phyloP scores from a whole-genome alignment of 345 rosid species.

The Populus simonii region DNA sequence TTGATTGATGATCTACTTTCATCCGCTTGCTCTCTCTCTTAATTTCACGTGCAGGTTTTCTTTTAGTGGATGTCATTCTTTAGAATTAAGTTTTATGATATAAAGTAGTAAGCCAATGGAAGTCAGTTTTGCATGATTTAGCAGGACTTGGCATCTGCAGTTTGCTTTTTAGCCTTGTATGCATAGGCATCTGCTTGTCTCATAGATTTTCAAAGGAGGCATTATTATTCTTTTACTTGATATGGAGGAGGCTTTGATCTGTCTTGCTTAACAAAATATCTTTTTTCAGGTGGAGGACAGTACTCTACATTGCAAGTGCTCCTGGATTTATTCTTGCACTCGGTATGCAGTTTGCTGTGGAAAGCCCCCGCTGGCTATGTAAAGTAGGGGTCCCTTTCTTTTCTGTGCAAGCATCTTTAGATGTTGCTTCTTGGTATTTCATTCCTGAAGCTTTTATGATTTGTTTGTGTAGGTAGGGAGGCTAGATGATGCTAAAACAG shows the following conservation, averaged over 20 bases:
- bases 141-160: background rate
- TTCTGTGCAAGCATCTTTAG: background rate
- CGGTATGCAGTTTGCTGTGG: slow-evolving; percentile 80
- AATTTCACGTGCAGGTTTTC: background rate
- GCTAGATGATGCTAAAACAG: slow-evolving; percentile 52
- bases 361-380: slow-evolving; percentile 85
- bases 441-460: slow-evolving; percentile 11
- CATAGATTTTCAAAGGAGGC: background rate
- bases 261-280: slow-evolving; percentile 4
- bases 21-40: background rate
- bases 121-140: background rate
- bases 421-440: slow-evolving; percentile 11
- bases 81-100: background rate
- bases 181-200: background rate
- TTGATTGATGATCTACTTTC: slow-evolving; percentile 2
- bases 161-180: background rate
- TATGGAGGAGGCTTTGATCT: background rate
- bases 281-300: slow-evolving; percentile 75
- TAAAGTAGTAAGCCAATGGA: background rate
- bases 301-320: slow-evolving; percentile 53
- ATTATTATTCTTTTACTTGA: background rate
- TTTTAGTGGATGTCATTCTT: background rate
- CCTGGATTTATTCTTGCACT: slow-evolving; percentile 56
- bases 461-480: slow-evolving; percentile 48
- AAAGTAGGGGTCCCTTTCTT: slow-evolving; percentile 42